These are phyloP conservation scores for Centella asiatica DNA, from an alignment of 129 eudicot species.

Conservation along the genomic window DNA sequence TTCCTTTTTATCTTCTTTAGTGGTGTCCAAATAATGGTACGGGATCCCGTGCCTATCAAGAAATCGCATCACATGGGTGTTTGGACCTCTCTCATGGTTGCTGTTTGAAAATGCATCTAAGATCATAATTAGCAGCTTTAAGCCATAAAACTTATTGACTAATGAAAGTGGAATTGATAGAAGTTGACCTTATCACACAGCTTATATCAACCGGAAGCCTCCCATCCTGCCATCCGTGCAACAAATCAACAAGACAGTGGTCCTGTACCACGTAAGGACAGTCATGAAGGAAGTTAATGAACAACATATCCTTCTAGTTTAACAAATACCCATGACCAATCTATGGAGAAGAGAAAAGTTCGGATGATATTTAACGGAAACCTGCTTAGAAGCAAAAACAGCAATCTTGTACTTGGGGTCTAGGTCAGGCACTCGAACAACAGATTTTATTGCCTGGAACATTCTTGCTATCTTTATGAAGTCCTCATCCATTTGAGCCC, in stretches of 20 bases:
- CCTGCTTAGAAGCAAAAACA: slow-evolving; percentile 12
- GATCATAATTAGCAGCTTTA: slow-evolving; percentile 2
- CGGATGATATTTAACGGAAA: neutral
- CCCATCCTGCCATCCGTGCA: slow-evolving; percentile 93
- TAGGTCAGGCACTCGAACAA: slow-evolving; percentile 62
- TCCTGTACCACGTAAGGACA: slow-evolving; percentile 42
- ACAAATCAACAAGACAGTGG: slow-evolving; percentile 89
- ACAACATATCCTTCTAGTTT: neutral
- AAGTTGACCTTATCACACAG: slow-evolving; percentile 69
- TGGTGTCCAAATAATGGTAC: slow-evolving; percentile 46
- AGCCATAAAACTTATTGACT: neutral
- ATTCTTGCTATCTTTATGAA: slow-evolving; percentile 42
- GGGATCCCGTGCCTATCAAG: slow-evolving; percentile 80
- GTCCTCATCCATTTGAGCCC: slow-evolving; percentile 77
- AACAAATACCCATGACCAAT: neutral
- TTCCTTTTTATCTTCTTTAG: slow-evolving; percentile 50
- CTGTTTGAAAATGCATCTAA: slow-evolving; percentile 32
- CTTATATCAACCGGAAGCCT: slow-evolving; percentile 73
- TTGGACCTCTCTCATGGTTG: slow-evolving; percentile 70
- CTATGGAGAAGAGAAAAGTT: neutral
- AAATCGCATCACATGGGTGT: slow-evolving; percentile 76
- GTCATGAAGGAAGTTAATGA: neutral
- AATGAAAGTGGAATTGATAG: neutral
- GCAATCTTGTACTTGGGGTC: slow-evolving; percentile 6
- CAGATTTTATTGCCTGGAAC: slow-evolving; percentile 70